Evolutionary conservation across 345 rosid species (phyloP).

Genomic region (Eucalyptus shirleyi): DNA sequence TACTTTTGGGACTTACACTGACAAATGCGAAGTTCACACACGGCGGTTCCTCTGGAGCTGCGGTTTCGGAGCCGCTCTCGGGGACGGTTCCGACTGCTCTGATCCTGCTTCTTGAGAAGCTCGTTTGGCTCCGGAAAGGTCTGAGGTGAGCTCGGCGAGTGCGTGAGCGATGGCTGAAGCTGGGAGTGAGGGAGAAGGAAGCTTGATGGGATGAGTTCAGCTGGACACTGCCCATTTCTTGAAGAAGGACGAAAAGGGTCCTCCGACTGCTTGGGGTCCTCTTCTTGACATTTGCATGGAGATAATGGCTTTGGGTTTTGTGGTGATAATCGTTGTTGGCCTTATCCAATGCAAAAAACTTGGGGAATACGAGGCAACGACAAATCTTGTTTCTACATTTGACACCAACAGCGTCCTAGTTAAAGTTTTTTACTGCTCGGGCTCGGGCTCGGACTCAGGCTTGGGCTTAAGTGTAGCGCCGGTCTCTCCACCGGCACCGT

Average conservation of each 20-base stretch:
- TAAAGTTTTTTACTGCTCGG: neutral
- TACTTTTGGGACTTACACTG: constrained; percentile 33
- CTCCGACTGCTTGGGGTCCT: too few relatives aligned
- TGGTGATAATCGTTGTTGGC: neutral
- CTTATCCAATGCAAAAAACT: neutral
- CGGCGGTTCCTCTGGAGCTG: constrained; percentile 39
- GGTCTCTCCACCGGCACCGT: neutral
- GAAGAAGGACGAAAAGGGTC: neutral
- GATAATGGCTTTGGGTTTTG: neutral
- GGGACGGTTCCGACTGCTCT: constrained; percentile 45
- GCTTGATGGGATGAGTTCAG: constrained; percentile 32
- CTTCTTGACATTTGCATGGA: neutral
- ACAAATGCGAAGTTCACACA: constrained; percentile 65
- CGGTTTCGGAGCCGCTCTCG: constrained; percentile 11
- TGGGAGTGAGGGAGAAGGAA: constrained; percentile 11
- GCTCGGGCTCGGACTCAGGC: neutral
- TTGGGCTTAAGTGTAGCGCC: neutral
- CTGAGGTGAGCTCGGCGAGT: neutral
- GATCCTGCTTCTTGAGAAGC: constrained; percentile 5
- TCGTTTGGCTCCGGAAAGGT: neutral
- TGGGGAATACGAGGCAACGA: neutral
- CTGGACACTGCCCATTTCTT: constrained; percentile 53
- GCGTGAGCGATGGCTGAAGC: constrained; percentile 1
- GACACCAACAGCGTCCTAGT: neutral
- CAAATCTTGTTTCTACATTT: neutral